phyloP scores from a whole-genome alignment of 768 basidiomycete species.

The Termitomyces bulborhizus region DNA sequence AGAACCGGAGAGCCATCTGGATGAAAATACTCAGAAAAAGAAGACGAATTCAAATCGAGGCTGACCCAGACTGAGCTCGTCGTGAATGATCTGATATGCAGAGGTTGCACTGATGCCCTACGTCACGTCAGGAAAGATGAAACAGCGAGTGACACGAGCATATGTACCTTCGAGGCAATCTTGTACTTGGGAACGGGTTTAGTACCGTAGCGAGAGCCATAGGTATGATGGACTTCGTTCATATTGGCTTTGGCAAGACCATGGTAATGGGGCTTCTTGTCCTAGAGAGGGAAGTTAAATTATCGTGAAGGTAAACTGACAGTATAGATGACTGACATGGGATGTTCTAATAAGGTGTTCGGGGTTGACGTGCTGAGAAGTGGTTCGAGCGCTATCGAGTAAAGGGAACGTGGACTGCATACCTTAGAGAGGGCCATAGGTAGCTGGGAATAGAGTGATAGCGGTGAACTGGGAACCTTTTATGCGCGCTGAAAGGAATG shows the following conservation, averaged over 20 bases:
- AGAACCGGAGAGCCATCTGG: slow-evolving; percentile 53
- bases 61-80: slow-evolving; percentile 58
- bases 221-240: slow-evolving; percentile 33
- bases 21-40: slow-evolving; percentile 4
- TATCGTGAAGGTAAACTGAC: neutral
- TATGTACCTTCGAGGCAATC: slow-evolving; percentile 45
- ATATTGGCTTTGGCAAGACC: slow-evolving; percentile 27
- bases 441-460: slow-evolving; percentile 5
- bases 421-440: slow-evolving; percentile 62
- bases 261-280: slow-evolving; percentile 35
- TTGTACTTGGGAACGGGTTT: slow-evolving; percentile 64
- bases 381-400: neutral
- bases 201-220: slow-evolving; percentile 63
- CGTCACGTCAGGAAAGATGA: neutral
- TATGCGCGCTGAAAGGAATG: neutral
- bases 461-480: neutral
- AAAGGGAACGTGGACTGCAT: neutral
- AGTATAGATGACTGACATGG: slow-evolving; percentile 26
- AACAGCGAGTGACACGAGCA: neutral
- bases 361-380: slow-evolving; percentile 56
- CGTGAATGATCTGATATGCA: slow-evolving; percentile 50
- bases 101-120: slow-evolving; percentile 54
- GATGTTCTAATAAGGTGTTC: slow-evolving; percentile 57
- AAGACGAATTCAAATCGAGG: neutral
- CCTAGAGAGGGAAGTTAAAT: slow-evolving; percentile 23